Percentiles rank a stretch among this genome's conserved stretches.
Conservation (phyloP, 441 rosid species). For the Erodium moschatum region DNA sequence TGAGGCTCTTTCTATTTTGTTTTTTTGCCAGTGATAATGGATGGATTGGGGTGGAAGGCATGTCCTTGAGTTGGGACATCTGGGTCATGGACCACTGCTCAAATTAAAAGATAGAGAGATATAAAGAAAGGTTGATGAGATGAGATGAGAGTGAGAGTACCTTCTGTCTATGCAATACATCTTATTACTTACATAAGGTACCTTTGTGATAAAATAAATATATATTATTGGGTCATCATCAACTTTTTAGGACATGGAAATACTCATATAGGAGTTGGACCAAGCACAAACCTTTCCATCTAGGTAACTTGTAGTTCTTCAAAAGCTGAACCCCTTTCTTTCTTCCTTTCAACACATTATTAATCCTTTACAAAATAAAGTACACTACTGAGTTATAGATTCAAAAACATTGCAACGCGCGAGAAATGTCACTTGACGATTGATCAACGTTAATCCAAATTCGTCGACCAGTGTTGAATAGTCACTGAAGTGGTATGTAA, state of each 20-base stretch:
- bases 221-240: too few species aligned
- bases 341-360: neutral
- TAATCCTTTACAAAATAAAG: too few species aligned
- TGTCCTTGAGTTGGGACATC: slow-evolving; percentile 7
- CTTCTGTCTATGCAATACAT: neutral
- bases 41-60: neutral
- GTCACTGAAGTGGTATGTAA: too few species aligned
- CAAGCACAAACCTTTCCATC: neutral
- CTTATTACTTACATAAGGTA: neutral
- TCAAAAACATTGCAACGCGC: too few species aligned
- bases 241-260: neutral
- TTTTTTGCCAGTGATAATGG: neutral
- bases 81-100: slow-evolving; percentile 13
- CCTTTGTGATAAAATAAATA: neutral
- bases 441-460: neutral
- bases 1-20: too few species aligned
- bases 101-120: neutral
- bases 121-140: slow-evolving; percentile 6
- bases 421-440: too few species aligned
- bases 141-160: neutral
- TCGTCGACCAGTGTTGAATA: too few species aligned
- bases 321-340: neutral
- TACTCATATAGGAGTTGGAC: neutral
- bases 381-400: too few species aligned
- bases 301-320: slow-evolving; percentile 1